Conservation (phyloP, 495 filamentous ascomycete species). For the Evansstolkia leycettana region DNA sequence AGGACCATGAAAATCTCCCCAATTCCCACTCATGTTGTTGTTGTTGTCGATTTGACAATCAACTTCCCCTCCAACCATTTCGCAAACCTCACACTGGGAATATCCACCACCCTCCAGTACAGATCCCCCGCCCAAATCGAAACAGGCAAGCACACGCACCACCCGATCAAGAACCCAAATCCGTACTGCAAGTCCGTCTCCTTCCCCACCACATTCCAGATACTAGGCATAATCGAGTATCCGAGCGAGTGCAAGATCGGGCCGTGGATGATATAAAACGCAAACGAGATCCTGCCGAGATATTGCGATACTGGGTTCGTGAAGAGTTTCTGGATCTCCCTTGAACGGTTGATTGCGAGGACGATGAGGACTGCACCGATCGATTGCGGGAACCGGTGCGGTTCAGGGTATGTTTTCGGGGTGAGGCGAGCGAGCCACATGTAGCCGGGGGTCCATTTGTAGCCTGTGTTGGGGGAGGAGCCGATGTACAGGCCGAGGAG, state of each 20-base stretch:
- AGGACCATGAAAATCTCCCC: background rate
- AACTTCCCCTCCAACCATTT: constrained; percentile 37
- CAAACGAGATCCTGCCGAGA: constrained; percentile 48
- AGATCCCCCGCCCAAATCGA: constrained; percentile 46
- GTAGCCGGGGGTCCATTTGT: constrained; percentile 34
- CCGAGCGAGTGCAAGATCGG: constrained; percentile 41
- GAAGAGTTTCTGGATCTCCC: constrained; percentile 41
- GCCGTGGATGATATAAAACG: constrained; percentile 55
- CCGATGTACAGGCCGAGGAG: constrained; percentile 30
- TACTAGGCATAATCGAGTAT: constrained; percentile 34
- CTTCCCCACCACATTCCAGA: constrained; percentile 42
- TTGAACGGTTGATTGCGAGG: constrained; percentile 40
- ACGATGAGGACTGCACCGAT: constrained; percentile 45
- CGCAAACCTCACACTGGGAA: constrained; percentile 43
- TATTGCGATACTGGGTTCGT: constrained; percentile 46
- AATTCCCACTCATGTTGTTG: background rate
- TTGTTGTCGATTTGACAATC: constrained; percentile 11
- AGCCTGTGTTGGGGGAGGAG: constrained; percentile 30
- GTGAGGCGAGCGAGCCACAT: constrained; percentile 29
- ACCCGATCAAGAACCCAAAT: constrained; percentile 37
- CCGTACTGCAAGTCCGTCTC: constrained; percentile 38
- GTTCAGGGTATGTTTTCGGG: constrained; percentile 29
- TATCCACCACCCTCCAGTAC: constrained; percentile 46
- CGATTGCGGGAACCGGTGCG: constrained; percentile 33
- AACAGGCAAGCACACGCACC: constrained; percentile 37